phyloP scores from a whole-genome alignment of 306 rosid species.

The Lathyrus oleraceus region DNA sequence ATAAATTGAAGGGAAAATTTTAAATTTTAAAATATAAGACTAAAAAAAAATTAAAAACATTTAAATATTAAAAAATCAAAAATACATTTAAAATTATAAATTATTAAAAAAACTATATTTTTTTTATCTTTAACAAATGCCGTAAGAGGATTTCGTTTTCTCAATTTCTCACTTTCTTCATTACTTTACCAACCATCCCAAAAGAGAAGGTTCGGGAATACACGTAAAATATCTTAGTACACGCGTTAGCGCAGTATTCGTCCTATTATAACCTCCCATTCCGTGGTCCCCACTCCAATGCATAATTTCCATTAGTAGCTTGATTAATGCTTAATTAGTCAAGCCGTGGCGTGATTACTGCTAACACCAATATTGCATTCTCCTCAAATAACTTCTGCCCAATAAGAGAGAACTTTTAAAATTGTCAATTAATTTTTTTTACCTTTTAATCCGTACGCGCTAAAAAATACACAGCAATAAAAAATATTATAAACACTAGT shows the following conservation, averaged over 20 bases:
- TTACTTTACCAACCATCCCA: background rate
- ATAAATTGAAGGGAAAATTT: no score
- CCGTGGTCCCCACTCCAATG: constrained; percentile 27
- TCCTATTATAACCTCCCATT: background rate
- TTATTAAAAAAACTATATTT: no score
- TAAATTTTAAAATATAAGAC: no score
- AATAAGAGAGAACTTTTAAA: background rate
- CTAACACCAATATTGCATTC: background rate
- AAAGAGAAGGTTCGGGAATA: constrained; percentile 36
- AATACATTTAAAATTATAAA: no score
- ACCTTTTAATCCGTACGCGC: background rate
- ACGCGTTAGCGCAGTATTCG: constrained; percentile 1
- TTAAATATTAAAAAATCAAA: no score
- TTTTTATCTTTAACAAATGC: no score
- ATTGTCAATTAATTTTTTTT: background rate
- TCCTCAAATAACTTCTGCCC: background rate
- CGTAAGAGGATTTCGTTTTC: no score
- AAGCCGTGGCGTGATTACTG: constrained; percentile 10
- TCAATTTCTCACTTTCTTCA: no score
- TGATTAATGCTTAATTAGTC: background rate
- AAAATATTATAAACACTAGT: no score
- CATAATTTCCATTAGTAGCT: constrained; percentile 11
- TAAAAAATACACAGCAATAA: background rate
- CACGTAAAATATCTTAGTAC: constrained; percentile 2
- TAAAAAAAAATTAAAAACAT: no score